Base-by-base conservation (phyloP, 2,329 filamentous ascomycete species). In the Exophiala mesophila region DNA sequence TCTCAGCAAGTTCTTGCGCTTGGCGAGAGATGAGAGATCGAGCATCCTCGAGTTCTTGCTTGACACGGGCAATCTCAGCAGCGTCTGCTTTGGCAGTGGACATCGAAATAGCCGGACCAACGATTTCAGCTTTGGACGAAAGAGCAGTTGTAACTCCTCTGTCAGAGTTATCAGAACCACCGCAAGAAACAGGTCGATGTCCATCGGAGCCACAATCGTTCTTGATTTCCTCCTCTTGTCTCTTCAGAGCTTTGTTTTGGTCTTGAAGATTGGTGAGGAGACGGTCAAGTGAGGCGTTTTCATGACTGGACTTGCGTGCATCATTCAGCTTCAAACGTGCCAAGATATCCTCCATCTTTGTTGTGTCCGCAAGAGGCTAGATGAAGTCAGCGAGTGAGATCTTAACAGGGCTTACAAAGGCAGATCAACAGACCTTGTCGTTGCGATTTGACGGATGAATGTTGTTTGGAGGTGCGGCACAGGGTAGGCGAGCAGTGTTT, bases 181-280 rank as follows among this genome's bases (percentile, higher is more conserved):
- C 17, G 17, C 9, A 13, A 19, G 32, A 34, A 6, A 19, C 32
- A 19, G 32, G 20, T 10, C 10, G 10, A 24, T 52, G 37, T 26
- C 35, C 45, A 15, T 53, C 47, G 26, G 49, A 42, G 5, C 46
- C 48, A 19, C 46, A 36, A 18, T 52, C 41, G 23, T 36, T 49
- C 23, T 53, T 44, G 31, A 77, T 59, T 39, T 70, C 69, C 44
- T 77, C 70, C 47, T 74, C 76, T 57, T 83, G 78, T 61, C 78
- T 73, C 37, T 70, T 70, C 36, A 82, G 63, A n/a, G 72, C 61
- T 31, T 69, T 68, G 57, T 83, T 78, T 57, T 88, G 83, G 61
- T 88, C 81, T n/a, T 78, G 78, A 35, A 90, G 72, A 59, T 82
- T 84, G 42, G 82, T 78, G 51, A 88, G 69, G 38, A 88, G 54